phyloP scores from a whole-genome alignment of 805 yeast species.

The Blastobotrys robertii region DNA sequence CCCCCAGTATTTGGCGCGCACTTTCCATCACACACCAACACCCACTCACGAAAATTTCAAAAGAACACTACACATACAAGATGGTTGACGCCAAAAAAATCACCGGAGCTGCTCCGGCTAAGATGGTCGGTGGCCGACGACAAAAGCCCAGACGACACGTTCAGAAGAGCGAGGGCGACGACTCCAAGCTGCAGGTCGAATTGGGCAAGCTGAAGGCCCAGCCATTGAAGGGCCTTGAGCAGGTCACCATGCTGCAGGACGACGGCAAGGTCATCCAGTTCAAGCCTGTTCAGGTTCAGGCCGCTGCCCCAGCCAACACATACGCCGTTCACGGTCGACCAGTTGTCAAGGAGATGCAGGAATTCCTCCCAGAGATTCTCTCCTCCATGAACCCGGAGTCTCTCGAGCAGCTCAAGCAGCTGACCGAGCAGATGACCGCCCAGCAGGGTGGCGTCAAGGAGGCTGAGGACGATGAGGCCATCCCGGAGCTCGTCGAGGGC shows the following conservation, averaged over 20 bases:
- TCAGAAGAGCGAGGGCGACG: slow-evolving; percentile 54
- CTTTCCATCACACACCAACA: too few species aligned
- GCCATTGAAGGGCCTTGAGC: slow-evolving; percentile 82
- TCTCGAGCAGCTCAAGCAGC: slow-evolving; percentile 74
- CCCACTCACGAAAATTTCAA: not conserved
- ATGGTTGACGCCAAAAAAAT: slow-evolving; percentile 77
- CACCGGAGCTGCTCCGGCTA: slow-evolving; percentile 48
- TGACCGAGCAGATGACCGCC: slow-evolving; percentile 73
- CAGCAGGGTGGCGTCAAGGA: slow-evolving; percentile 39
- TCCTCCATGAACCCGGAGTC: slow-evolving; percentile 96
- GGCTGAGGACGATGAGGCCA: slow-evolving; percentile 43
- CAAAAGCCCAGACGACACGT: slow-evolving; percentile 75
- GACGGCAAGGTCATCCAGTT: slow-evolving; percentile 95
- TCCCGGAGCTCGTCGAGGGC: slow-evolving; percentile 72
- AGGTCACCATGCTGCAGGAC: slow-evolving; percentile 95
- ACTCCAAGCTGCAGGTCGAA: slow-evolving; percentile 81
- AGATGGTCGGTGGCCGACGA: slow-evolving; percentile 49
- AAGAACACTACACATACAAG: not conserved
- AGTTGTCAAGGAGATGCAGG: slow-evolving; percentile 85
- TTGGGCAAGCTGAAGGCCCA: slow-evolving; percentile 83
- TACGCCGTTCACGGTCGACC: slow-evolving; percentile 93
- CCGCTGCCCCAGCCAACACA: slow-evolving; percentile 82
- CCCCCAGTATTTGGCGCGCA: too few species aligned
- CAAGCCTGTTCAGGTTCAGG: slow-evolving; percentile 93
- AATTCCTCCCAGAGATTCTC: slow-evolving; percentile 86